phyloP scores from a whole-genome alignment of 2,329 filamentous ascomycete species.

The Diaporthe sp. region DNA sequence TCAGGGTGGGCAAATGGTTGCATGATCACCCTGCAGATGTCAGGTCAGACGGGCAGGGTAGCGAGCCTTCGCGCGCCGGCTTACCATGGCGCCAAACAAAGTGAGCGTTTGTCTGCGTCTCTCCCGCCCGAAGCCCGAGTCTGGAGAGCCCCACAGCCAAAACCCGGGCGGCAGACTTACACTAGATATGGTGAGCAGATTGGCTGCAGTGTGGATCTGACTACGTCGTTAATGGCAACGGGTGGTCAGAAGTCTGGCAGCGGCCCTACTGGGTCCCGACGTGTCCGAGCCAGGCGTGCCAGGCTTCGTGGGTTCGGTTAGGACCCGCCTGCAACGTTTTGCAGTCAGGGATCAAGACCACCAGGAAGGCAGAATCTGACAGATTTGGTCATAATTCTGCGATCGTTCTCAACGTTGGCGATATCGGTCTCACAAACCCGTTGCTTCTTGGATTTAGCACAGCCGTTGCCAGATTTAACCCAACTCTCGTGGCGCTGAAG shows the following conservation, averaged over 20 bases:
- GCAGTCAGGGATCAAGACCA: constrained; percentile 14
- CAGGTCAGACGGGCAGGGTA: constrained; percentile 27
- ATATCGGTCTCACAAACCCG: not conserved
- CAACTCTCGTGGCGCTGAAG: not conserved
- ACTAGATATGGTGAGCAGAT: not conserved
- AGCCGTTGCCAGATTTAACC: not conserved
- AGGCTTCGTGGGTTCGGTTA: constrained; percentile 24
- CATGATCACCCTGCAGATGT: constrained; percentile 19
- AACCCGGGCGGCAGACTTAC: constrained; percentile 8
- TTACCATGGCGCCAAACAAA: not conserved
- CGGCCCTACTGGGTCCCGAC: not conserved
- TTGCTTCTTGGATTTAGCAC: not conserved
- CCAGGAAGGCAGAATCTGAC: constrained; percentile 6
- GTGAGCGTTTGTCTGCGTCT: not conserved
- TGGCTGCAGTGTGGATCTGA: not conserved
- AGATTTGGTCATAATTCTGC: not conserved
- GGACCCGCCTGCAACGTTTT: constrained; percentile 15
- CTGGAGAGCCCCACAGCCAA: constrained; percentile 9
- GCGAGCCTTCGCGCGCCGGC: not conserved
- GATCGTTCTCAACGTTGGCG: not conserved
- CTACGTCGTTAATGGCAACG: not conserved
- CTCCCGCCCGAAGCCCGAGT: constrained; percentile 1
- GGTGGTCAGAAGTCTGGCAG: constrained; percentile 11
- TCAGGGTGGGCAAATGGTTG: constrained; percentile 8
- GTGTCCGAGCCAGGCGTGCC: not conserved